Percentiles rank a stretch among this genome's conserved stretches.
Evolutionary conservation across 73 alveolate genomes (phyloP).

Genomic region (Paramecium sexaurelia): DNA sequence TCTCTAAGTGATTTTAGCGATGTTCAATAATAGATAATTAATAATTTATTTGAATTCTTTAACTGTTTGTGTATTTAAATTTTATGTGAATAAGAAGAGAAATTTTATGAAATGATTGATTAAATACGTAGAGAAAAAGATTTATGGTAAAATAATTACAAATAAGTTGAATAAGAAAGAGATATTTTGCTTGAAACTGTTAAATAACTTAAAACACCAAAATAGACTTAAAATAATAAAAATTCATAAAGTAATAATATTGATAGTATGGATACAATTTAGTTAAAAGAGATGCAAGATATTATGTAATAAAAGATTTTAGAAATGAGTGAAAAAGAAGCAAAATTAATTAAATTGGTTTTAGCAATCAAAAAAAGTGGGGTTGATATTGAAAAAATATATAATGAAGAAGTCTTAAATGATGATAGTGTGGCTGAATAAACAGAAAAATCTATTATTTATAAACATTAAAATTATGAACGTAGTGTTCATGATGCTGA

Average conservation of each 20-base stretch:
- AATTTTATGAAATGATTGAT: not conserved
- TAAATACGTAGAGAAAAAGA: conserved; percentile 35
- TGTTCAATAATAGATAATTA: not conserved
- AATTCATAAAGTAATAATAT: not conserved
- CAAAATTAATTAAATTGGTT: conserved; percentile 33
- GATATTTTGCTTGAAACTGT: conserved; percentile 37
- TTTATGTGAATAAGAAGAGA: conserved; percentile 11
- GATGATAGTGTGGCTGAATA: conserved; percentile 30
- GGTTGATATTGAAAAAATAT: conserved; percentile 49
- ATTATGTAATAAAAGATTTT: conserved; percentile 32
- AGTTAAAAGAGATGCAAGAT: not conserved
- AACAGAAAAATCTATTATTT: not conserved
- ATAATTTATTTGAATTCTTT: conserved; percentile 18
- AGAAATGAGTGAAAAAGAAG: conserved; percentile 50
- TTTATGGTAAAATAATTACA: conserved; percentile 41
- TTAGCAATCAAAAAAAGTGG: conserved; percentile 31
- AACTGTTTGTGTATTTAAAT: not conserved
- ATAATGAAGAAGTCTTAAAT: conserved; percentile 58
- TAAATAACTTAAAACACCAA: not conserved
- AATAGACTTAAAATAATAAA: not conserved
- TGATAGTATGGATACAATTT: conserved; percentile 1
- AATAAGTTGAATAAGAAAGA: conserved; percentile 43
- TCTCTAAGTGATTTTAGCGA: not conserved
- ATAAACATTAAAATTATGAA: not conserved
- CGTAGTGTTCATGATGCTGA: conserved; percentile 44